Percentiles rank a stretch among this genome's conserved stretches.
Conservation (phyloP, 2,329 filamentous ascomycete species). For the Chaetomiaceae sp. region DNA sequence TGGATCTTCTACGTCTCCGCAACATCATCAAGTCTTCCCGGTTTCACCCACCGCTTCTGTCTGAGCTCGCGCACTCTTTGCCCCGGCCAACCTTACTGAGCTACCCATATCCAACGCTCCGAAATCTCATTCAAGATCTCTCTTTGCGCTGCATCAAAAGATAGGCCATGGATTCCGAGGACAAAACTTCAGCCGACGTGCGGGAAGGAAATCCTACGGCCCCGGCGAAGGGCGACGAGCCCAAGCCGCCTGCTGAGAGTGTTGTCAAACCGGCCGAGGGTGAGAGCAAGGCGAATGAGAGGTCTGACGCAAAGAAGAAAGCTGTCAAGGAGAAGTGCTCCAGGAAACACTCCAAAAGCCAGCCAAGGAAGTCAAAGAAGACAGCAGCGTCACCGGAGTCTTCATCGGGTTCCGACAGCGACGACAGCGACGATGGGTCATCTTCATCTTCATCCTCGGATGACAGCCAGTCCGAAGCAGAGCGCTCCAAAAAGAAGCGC, state of each 20-base stretch:
- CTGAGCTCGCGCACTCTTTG: too few species aligned
- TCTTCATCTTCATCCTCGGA: conserved; percentile 29
- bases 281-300: conserved; percentile 23
- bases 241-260: conserved; percentile 22
- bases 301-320: conserved; percentile 26
- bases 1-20: not conserved
- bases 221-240: conserved; percentile 22
- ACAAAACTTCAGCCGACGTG: conserved; percentile 21
- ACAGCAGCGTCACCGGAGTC: conserved; percentile 14
- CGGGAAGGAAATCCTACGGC: conserved; percentile 23
- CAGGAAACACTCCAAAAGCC: conserved; percentile 26
- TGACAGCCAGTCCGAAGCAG: conserved; percentile 23
- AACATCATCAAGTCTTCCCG: not conserved
- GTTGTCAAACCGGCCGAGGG: conserved; percentile 20
- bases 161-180: conserved; percentile 28
- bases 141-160: not conserved
- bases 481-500: conserved; percentile 27
- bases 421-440: conserved; percentile 18
- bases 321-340: conserved; percentile 23
- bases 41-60: not conserved
- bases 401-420: conserved; percentile 14
- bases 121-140: too few species aligned
- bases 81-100: too few species aligned
- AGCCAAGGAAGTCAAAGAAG: conserved; percentile 27
- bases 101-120: too few species aligned